phyloP scores from a whole-genome alignment of 139 green algal species.

The Diplosphaera chodatii region DNA sequence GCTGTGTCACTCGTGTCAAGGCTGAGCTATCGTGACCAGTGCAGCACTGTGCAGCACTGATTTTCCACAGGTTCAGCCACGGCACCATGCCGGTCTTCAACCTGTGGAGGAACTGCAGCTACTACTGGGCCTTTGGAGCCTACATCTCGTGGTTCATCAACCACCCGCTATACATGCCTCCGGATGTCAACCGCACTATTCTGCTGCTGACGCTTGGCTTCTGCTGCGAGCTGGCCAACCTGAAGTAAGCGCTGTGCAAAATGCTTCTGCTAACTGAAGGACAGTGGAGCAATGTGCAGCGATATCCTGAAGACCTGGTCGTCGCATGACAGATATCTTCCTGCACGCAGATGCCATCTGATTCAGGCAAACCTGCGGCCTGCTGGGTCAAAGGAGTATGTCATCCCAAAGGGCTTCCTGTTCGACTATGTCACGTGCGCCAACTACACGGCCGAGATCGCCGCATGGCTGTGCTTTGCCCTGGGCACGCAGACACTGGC shows the following conservation, averaged over 20 bases:
- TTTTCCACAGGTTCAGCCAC: conserved; percentile 77
- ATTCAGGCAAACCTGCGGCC: conserved; percentile 78
- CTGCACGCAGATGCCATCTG: conserved; percentile 70
- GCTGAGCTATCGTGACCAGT: no score
- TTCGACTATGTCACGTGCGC: conserved; percentile 94
- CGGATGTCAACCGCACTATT: conserved; percentile 22
- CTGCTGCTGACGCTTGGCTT: conserved; percentile 46
- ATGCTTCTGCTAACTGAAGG: no score
- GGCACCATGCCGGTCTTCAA: conserved; percentile 96
- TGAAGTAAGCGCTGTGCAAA: no score
- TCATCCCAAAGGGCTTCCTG: conserved; percentile 80
- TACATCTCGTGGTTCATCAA: conserved; percentile 97
- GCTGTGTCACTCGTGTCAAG: no score
- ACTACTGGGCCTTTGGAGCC: conserved; percentile 80
- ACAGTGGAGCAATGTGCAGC: no score
- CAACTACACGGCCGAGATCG: conserved; percentile 94
- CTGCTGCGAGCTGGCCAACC: conserved; percentile 68
- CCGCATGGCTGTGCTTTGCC: conserved; percentile 86
- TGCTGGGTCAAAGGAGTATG: conserved; percentile 73
- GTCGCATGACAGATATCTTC: no score
- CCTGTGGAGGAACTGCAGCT: conserved; percentile 91
- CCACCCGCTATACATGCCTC: conserved; percentile 91
- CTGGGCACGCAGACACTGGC: conserved; percentile 71
- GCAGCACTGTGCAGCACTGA: no score
- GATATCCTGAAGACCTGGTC: no score